Evolutionary conservation across 2,329 filamentous ascomycete genomes (phyloP), one percentile per base, ranked within the genome.

Genomic region (Lachnellula hyalina): DNA sequence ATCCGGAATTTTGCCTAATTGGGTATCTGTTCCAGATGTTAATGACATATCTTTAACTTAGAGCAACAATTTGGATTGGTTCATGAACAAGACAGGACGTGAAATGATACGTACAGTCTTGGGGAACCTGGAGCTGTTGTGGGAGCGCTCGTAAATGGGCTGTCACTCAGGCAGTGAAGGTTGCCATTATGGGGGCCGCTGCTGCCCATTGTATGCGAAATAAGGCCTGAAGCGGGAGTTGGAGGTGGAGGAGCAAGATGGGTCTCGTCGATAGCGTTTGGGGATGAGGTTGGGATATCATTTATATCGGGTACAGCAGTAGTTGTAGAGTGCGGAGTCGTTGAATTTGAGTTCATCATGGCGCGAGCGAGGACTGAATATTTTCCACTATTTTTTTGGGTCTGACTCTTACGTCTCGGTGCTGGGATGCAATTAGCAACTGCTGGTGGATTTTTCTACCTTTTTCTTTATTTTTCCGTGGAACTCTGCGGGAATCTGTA

Each of bases 1-100:
- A 80, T 55, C 87, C 87, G 11, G 90, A 94, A 65, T 86, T 89
- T 67, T 88, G 86, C 67, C 87, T 77, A 57, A 85, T 71, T 1
- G 87, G 84, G 49, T 81, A 82, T 64, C 87, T 90, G 38, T 49
- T 15, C 35, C 52, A 28, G 15, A 32, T 34, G 23, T 61, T 54
- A 61, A 50, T 25, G 47, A 21, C 11, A 12, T 5, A 14, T 38
- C 41, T 38, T 36, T 32, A 28, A 47, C 44, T 36, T 11, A 38
- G 25, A 41, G 49, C 28, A 32, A 14, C 42, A 25, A 12, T 9
- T 32, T 32, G 28, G 11, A 32, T 12, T 32, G 28, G 9, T 32
- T 32, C 4, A 4, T 32, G 28, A 28, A 28, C 5, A 42, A 4
- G 53, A 48, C 2, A 35, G 17, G 28, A 36, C 17, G 11, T 17